Evolutionary conservation across 2,329 filamentous ascomycete genomes (phyloP).

Genomic region (Xylariaceae sp.): DNA sequence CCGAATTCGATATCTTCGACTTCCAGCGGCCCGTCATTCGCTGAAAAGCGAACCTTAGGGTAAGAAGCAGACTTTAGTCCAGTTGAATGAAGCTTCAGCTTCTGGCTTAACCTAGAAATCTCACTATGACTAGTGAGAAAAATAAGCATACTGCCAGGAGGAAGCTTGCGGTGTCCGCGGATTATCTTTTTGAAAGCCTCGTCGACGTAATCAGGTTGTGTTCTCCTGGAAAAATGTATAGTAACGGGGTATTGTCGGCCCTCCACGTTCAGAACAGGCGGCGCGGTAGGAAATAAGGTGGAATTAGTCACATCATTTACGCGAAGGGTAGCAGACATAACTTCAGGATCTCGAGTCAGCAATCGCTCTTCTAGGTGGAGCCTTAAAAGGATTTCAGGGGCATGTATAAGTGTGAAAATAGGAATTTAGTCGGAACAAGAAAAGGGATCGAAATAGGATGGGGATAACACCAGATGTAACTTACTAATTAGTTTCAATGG

Average conservation of each 20-base stretch:
- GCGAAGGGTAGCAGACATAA: constrained; percentile 96
- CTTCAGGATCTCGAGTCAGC: constrained; percentile 13
- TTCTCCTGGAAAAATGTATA: constrained; percentile 84
- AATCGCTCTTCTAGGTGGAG: neutral
- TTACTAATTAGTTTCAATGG: constrained; percentile 83
- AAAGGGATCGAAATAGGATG: neutral
- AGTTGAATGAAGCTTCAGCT: constrained; percentile 72
- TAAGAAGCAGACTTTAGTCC: constrained; percentile 62
- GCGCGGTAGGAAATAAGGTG: constrained; percentile 76
- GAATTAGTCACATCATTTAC: constrained; percentile 91
- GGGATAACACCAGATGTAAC: neutral
- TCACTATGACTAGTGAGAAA: constrained; percentile 95
- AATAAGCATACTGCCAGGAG: constrained; percentile 88
- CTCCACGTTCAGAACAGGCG: constrained; percentile 87
- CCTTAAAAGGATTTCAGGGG: neutral
- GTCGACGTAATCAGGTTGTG: constrained; percentile 86
- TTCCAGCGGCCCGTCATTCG: constrained; percentile 79
- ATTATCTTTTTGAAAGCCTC: constrained; percentile 89
- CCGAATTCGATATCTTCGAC: constrained; percentile 88
- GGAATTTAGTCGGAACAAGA: neutral
- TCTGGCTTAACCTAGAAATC: constrained; percentile 82
- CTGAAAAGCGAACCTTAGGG: constrained; percentile 76
- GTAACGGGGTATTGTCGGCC: constrained; percentile 92
- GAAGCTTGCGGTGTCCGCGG: constrained; percentile 86
- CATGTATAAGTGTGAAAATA: neutral